Conservation (phyloP, 108 stramenopile genomes). For the Tribonema minus region DNA sequence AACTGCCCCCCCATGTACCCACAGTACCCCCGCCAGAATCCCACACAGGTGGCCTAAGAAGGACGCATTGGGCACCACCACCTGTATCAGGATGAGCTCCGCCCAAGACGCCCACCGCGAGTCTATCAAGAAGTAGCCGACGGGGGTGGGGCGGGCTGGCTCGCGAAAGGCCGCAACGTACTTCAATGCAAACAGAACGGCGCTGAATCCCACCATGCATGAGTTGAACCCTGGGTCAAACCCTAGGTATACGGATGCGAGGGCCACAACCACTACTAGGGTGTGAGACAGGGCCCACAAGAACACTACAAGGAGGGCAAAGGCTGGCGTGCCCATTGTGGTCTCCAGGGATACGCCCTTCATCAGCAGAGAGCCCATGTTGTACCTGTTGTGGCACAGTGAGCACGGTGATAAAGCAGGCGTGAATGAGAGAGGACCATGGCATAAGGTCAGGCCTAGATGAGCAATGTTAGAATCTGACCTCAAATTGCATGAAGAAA, state of each 20-base stretch:
- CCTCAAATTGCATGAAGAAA: too few relatives aligned
- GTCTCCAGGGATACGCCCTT: conserved; percentile 53
- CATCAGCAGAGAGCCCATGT: conserved; percentile 51
- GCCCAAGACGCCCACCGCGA: conserved; percentile 50
- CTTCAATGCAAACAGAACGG: conserved; percentile 55
- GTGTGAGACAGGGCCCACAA: conserved; percentile 36
- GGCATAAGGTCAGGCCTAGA: too few relatives aligned
- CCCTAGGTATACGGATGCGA: conserved; percentile 17
- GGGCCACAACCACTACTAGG: conserved; percentile 37
- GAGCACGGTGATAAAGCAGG: neutral
- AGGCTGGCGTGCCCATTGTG: conserved; percentile 34
- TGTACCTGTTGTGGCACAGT: conserved; percentile 12
- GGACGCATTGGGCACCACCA: conserved; percentile 51
- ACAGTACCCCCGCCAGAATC: conserved; percentile 45
- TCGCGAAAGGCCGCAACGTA: conserved; percentile 9
- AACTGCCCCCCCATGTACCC: neutral
- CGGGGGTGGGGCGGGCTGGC: neutral
- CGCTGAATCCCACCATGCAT: conserved; percentile 53
- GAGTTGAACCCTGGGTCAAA: conserved; percentile 11
- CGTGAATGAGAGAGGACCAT: neutral
- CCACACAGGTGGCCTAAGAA: conserved; percentile 56
- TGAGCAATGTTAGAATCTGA: too few relatives aligned
- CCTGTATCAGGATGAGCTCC: conserved; percentile 50
- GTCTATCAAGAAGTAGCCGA: conserved; percentile 38
- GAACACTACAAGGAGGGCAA: conserved; percentile 38